These are phyloP conservation scores for Tulasnella sp. DNA, from an alignment of 768 basidiomycete genomes.

Conservation along the genomic window DNA sequence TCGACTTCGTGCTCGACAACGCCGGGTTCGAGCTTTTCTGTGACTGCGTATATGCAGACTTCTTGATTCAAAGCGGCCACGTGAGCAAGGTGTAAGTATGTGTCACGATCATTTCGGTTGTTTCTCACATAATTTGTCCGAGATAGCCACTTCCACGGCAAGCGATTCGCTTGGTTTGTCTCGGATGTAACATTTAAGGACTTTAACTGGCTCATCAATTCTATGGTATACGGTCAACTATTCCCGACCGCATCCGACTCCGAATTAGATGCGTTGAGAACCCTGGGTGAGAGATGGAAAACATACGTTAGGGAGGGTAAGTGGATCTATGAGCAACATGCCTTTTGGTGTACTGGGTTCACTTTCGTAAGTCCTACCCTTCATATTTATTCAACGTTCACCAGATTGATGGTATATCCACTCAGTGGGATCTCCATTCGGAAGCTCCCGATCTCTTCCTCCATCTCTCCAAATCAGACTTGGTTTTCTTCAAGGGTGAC, in stretches of 20 bases:
- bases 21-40: slow-evolving; percentile 84
- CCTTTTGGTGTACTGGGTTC: slow-evolving; percentile 94
- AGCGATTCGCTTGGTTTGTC: slow-evolving; percentile 90
- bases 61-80: slow-evolving; percentile 79
- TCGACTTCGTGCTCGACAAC: slow-evolving; percentile 76
- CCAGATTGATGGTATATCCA: background rate
- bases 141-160: slow-evolving; percentile 92
- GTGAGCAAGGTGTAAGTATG: slow-evolving; percentile 73
- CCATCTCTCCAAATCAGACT: slow-evolving; percentile 75
- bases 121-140: too few species aligned
- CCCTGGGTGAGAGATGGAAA: slow-evolving; percentile 84
- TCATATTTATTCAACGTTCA: too few species aligned
- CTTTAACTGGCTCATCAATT: slow-evolving; percentile 85
- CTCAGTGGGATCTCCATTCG: slow-evolving; percentile 56
- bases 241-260: slow-evolving; percentile 72
- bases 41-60: slow-evolving; percentile 85
- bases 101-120: too few species aligned
- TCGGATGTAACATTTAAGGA: slow-evolving; percentile 88
- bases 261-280: slow-evolving; percentile 67
- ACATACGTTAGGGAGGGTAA: slow-evolving; percentile 79
- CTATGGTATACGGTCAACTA: slow-evolving; percentile 81
- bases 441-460: slow-evolving; percentile 88
- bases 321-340: slow-evolving; percentile 90
- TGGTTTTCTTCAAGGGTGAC: slow-evolving; percentile 92
- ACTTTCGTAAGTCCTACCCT: slow-evolving; percentile 41